A percentile compares a stretch with the other conserved stretches of the same genome.
Evolutionary conservation across 2,329 filamentous ascomycete species (phyloP).

Genomic region (Phoma sp.): DNA sequence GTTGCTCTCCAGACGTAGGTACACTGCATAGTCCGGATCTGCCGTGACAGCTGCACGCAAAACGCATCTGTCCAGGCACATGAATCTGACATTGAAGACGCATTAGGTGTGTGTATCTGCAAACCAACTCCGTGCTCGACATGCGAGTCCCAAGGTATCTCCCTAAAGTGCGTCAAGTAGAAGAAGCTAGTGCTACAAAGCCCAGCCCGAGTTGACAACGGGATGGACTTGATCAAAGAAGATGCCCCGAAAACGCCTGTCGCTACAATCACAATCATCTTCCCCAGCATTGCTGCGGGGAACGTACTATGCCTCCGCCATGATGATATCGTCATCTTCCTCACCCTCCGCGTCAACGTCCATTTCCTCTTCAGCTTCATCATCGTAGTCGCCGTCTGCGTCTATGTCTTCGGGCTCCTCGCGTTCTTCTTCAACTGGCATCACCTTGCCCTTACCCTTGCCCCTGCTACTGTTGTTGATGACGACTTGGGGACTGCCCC

Average conservation of each 20-base stretch:
- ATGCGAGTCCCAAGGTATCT: slow-evolving; percentile 32
- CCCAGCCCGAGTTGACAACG: background rate
- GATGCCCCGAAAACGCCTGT: slow-evolving; percentile 6
- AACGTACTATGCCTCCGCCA: slow-evolving; percentile 27
- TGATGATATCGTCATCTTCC: slow-evolving; percentile 40
- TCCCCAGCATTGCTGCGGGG: background rate
- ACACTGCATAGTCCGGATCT: background rate
- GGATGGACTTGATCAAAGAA: background rate
- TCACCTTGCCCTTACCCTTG: slow-evolving; percentile 29
- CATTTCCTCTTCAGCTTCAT: slow-evolving; percentile 25
- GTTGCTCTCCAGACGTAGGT: background rate
- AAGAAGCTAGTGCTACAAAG: slow-evolving; percentile 15
- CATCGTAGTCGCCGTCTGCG: slow-evolving; percentile 33
- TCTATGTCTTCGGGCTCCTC: slow-evolving; percentile 41
- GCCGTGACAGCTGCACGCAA: background rate
- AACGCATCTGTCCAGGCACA: background rate
- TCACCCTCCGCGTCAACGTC: slow-evolving; percentile 35
- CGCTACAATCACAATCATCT: slow-evolving; percentile 11
- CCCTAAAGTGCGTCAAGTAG: slow-evolving; percentile 19
- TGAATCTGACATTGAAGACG: background rate
- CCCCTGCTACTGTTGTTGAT: slow-evolving; percentile 29
- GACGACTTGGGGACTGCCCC: slow-evolving; percentile 31
- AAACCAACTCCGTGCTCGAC: slow-evolving; percentile 7
- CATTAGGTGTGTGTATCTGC: slow-evolving; percentile 5
- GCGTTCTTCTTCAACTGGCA: slow-evolving; percentile 39